Base-by-base conservation (phyloP, 2,329 filamentous ascomycete genomes). In the Aspergillus terreus region DNA sequence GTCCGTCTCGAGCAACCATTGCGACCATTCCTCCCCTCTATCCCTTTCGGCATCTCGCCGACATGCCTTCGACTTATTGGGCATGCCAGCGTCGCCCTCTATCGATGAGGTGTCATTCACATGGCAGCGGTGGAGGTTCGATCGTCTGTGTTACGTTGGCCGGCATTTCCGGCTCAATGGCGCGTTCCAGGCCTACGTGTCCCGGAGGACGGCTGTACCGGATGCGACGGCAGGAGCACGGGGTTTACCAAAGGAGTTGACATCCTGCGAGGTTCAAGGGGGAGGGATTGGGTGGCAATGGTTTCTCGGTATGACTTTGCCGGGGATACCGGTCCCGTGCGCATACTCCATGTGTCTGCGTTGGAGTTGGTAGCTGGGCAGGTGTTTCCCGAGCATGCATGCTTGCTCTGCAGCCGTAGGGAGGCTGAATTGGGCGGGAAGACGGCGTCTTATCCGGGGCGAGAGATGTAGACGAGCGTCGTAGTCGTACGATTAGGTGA, bases 71-170 rank as follows among this genome's bases (percentile, higher is more conserved):
- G 19, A 21, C n/a, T 23, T 6, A 9, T 42, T 44, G 40, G 35
- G 14, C 35, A 17, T 17, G 44, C 43, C 47, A 44, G 27, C 47
- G 15, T 35, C 27, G 19, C 27, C 17, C 27, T 19, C 27, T 23
- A 44, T 44, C 47, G 47, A 44, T 46, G 25, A 27, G 15, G 27
- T 51, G 44, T 51, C 49, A 47, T 45, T 51, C 43, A 51, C 44
- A 51, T 47, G 44, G 44, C 49, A 46, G 17, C 46, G 14, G 27
- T 27, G 15, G 47, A 44, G 14, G 11, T 17, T 45, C 35, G 45
- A 49, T 21, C 12, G 40, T 38, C 41, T 23, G 40, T 44, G 47
- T 42, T 19, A 44, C 27, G 15, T 33, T 12, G 41, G 15, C 43
- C 47, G 41, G n/a, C 38, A 49, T 49, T 43, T 35, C 38, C 47